Evolutionary conservation across 495 filamentous ascomycete genomes (phyloP).

Genomic region (Annulohypoxylon nitens): DNA sequence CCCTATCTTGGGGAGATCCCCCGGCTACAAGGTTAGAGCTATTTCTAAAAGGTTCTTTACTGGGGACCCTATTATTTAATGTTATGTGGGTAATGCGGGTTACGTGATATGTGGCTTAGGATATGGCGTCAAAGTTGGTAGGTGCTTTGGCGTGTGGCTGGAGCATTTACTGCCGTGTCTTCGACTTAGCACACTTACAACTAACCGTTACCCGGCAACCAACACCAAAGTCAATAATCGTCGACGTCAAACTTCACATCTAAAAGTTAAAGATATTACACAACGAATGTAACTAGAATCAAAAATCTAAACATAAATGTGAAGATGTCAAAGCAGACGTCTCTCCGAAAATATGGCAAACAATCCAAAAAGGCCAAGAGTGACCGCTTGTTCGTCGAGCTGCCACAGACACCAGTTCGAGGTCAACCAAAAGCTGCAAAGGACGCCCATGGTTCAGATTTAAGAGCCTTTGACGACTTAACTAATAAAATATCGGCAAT

Average conservation of each 20-base stretch:
- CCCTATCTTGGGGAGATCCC: constrained; percentile 6
- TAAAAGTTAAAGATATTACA: constrained; percentile 28
- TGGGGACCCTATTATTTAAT: neutral
- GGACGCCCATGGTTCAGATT: constrained; percentile 1
- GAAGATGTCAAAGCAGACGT: constrained; percentile 53
- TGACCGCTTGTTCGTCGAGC: constrained; percentile 58
- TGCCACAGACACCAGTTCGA: constrained; percentile 56
- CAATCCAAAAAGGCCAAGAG: constrained; percentile 53
- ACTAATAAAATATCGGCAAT: constrained; percentile 36
- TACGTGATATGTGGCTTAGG: neutral
- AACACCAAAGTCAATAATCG: constrained; percentile 28
- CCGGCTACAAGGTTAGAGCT: neutral
- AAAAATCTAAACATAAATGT: neutral
- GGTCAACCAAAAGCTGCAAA: constrained; percentile 14
- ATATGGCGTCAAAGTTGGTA: neutral
- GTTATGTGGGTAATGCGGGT: constrained; percentile 1
- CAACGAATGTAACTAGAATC: constrained; percentile 10
- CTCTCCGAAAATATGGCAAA: constrained; percentile 61
- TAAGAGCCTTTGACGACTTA: constrained; percentile 22
- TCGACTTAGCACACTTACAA: too few relatives aligned
- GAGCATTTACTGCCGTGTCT: too few relatives aligned
- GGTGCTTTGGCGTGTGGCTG: neutral
- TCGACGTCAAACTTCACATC: constrained; percentile 4
- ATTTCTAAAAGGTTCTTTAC: neutral
- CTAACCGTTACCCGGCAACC: constrained; percentile 33